A percentile compares a stretch with the other conserved stretches of the same genome.
Conservation (phyloP, 495 filamentous ascomycete species). For the Physcia stellaris region DNA sequence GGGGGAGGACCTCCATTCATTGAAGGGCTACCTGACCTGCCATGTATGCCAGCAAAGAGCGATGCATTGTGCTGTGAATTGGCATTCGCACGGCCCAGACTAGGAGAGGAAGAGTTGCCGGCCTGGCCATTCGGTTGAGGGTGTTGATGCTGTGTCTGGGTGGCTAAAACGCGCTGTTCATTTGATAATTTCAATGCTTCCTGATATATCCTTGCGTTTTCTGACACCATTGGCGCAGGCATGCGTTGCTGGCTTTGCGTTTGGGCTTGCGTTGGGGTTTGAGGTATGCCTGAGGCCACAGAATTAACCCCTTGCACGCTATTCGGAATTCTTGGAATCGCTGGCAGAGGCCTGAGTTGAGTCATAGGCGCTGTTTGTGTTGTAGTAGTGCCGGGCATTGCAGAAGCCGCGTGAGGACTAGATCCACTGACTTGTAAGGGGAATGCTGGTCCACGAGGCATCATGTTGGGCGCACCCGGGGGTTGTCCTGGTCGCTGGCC, state of each 20-base stretch:
- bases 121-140: conserved; percentile 12
- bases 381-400: conserved; percentile 10
- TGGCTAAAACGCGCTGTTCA: conserved; percentile 50
- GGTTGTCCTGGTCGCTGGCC: conserved; percentile 31
- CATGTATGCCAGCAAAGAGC: conserved; percentile 39
- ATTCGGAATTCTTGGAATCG: conserved; percentile 27
- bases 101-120: conserved; percentile 14
- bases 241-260: conserved; percentile 42
- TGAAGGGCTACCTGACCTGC: conserved; percentile 35
- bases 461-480: conserved; percentile 21
- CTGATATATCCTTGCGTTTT: conserved; percentile 36
- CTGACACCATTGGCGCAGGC: conserved; percentile 39
- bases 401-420: conserved; percentile 19
- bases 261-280: conserved; percentile 49
- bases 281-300: conserved; percentile 43
- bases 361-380: conserved; percentile 13
- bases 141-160: conserved; percentile 40
- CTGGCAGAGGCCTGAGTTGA: conserved; percentile 23
- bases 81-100: conserved; percentile 14
- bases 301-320: conserved; percentile 33
- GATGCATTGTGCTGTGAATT: conserved; percentile 35
- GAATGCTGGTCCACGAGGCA: conserved; percentile 16
- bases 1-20: conserved; percentile 31
- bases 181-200: conserved; percentile 51
- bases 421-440: conserved; percentile 23